Evolutionary conservation across 1,139 yeast species (phyloP), one percentile per base, ranked within the genome.

Genomic region (Magnusiomyces ingens): DNA sequence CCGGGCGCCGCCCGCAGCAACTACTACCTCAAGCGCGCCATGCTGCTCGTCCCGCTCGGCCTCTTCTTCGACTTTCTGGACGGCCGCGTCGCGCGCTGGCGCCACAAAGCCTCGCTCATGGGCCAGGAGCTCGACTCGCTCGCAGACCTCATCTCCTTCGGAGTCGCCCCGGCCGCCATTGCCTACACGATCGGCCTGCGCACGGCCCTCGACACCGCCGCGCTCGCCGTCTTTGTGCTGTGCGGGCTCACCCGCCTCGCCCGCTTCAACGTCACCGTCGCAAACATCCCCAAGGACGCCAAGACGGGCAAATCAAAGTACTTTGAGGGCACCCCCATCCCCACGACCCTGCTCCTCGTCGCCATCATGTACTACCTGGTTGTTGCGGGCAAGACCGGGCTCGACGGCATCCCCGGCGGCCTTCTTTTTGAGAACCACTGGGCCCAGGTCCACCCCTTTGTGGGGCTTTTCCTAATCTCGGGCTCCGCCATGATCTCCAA

Each of bases 51-150:
- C 48, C 78, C 88, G 18, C 75, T 91, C 62, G 99, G 99, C 5
- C 80, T 91, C 64, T 89, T 93, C 67, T 91, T 91, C 68, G 99
- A 93, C 70, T 90, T 93, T 68, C 85, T 93, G 68, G 99, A 93
- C 68, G 99, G 99, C 32, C 82, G 96, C 64, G 99, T 93, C 8
- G 99, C 99, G 4, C 79, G 99, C 63, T 79, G 93, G 74, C 81
- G 97, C 72, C 85, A 90, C 70, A 89, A 93, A 72, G 81, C 96
- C 2, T 85, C 95, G 22, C 76, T 93, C 55, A 88, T 94, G 89
- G 99, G 99, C 56, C 98, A 93, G 71, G 99, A 93, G 71, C 80
- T 93, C 63, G 99, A 93, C 68, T 89, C 97, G 1, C 78, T 93
- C 64, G 99, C 99, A 22, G 99, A 93, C 71, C 80, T 93, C 65